Base-by-base conservation (phyloP, 495 filamentous ascomycete species). In the Halenospora varia region DNA sequence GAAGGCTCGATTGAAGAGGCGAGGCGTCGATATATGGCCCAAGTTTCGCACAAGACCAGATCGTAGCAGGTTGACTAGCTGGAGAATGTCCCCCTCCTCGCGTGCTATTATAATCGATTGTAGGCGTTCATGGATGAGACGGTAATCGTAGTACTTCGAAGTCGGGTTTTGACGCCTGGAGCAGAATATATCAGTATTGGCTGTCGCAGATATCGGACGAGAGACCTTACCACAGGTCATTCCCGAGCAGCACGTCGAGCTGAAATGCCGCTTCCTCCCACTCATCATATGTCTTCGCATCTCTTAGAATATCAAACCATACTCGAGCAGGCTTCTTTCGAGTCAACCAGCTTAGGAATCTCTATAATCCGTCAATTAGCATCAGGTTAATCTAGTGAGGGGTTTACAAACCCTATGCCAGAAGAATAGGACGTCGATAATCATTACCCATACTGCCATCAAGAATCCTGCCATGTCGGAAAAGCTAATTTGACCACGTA, bases 31-130 rank as follows among this genome's bases (percentile, higher is more conserved):
- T 56, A 97, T 96, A 63, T 96, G 94, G 29, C 90, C 92, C 9
- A 96, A 77, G 62, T 96, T 97, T 23, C 93, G 84, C 44, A 97
- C 88, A 3, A 96, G 81, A 6, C 93, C 92, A 6, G 88, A 90
- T 6, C 90, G 88, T 24, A 96, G 79, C 3, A 95, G 78, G 61
- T 89, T 90, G 23, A 89, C 83, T 2, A 97, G 74, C 15, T 80
- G 80, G 41, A 89, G 72, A 26, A 93, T 79, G 66, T 96, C 89
- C 55, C 86, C 84, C 18, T 83, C 78, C 59, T 92, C 86, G n/a
- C 87, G 85, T 0, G 89, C 88, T 40, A 78, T 80, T 57, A 86
- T 78, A 58, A 96, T 81, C 23, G 83, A 80, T 62, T 85, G 81
- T 24, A 92, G 71, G 40, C 92, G 84, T 56, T 89, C 82, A 66